phyloP scores from a whole-genome alignment of 345 rosid species.

The Psidium guajava region DNA sequence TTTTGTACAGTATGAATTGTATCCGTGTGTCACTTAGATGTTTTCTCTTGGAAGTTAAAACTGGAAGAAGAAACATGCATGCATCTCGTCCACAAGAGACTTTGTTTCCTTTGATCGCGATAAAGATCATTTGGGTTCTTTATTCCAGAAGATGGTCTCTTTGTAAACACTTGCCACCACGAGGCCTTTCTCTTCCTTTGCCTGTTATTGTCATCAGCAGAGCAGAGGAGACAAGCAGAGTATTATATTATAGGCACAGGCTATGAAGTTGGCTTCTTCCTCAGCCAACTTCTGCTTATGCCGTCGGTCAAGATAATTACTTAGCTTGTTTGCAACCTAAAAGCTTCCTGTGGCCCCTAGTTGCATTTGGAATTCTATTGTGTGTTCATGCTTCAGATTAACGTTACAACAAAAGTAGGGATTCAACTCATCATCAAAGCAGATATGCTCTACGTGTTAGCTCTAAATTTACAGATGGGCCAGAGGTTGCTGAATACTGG shows the following conservation, averaged over 20 bases:
- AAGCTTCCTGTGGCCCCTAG: neutral
- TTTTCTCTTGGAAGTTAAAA: neutral
- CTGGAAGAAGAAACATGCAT: neutral
- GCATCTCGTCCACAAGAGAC: neutral
- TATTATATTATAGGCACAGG: neutral
- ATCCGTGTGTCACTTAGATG: neutral
- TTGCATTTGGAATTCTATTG: neutral
- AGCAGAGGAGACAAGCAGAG: neutral
- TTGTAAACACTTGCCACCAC: neutral
- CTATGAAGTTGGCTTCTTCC: neutral
- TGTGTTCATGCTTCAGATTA: too few relatives aligned
- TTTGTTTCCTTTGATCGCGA: neutral
- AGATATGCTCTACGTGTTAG: neutral
- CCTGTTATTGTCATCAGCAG: neutral
- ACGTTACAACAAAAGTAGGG: neutral
- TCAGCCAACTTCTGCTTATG: neutral
- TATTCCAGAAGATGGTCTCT: neutral
- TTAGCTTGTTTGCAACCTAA: neutral
- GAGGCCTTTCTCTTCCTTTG: neutral
- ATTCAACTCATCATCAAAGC: neutral
- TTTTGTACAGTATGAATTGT: neutral
- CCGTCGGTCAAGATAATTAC: neutral
- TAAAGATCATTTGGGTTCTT: neutral
- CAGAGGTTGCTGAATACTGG: neutral
- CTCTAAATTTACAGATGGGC: neutral